Percentiles rank a stretch among this genome's conserved stretches.
phyloP scores from a whole-genome alignment of 2,329 filamentous ascomycete genomes.

The Septoria linicola region DNA sequence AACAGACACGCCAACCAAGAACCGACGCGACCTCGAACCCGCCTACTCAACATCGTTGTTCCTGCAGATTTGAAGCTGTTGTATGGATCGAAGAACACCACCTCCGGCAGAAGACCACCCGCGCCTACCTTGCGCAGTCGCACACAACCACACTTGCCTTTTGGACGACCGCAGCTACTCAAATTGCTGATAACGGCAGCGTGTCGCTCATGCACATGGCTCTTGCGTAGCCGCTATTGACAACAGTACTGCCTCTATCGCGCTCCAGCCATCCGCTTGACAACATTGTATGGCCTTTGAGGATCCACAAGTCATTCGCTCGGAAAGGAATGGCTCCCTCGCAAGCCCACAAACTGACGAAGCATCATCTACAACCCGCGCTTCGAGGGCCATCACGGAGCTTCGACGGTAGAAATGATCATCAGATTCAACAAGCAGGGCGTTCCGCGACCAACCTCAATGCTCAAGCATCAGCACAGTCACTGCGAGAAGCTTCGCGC shows the following conservation, averaged over 20 bases:
- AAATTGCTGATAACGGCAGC: neutral
- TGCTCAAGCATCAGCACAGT: constrained; percentile 38
- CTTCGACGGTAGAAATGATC: constrained; percentile 29
- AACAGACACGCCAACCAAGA: neutral
- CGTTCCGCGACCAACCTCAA: constrained; percentile 35
- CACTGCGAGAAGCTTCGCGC: constrained; percentile 35
- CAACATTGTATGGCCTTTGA: constrained; percentile 25
- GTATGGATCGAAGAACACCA: neutral
- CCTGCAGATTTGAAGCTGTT: constrained; percentile 8
- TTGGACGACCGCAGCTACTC: constrained; percentile 9
- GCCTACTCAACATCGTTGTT: neutral
- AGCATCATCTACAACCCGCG: constrained; percentile 23
- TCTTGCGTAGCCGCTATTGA: neutral
- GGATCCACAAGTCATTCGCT: constrained; percentile 20
- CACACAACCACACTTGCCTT: constrained; percentile 3
- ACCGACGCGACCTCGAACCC: neutral
- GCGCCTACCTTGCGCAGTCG: constrained; percentile 3
- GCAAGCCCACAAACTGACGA: constrained; percentile 17
- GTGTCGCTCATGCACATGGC: constrained; percentile 13
- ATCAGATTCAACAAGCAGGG: constrained; percentile 36
- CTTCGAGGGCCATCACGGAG: constrained; percentile 22
- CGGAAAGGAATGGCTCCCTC: constrained; percentile 25
- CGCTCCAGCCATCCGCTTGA: constrained; percentile 6
- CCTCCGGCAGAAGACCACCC: constrained; percentile 1
- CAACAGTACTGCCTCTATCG: neutral